These are phyloP conservation scores for Phytophthora megakarya DNA, from an alignment of 352 stramenopile genomes.

Conservation along the genomic window DNA sequence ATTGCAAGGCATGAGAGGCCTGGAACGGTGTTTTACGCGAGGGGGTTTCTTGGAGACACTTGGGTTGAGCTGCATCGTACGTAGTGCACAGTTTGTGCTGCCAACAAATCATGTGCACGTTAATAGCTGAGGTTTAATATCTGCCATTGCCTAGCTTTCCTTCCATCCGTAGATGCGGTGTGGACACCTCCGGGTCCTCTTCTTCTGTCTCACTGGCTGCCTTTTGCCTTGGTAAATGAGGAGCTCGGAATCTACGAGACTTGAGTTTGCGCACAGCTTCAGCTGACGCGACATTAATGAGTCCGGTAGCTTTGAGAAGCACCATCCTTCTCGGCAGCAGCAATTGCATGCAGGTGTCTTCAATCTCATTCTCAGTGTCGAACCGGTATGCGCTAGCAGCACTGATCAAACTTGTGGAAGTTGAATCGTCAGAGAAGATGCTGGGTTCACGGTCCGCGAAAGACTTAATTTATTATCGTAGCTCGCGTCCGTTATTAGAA, in stretches of 20 bases:
- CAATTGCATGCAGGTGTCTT: conserved; percentile 42
- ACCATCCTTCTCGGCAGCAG: no score
- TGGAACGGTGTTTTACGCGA: no score
- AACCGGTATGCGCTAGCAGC: conserved; percentile 9
- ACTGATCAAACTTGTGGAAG: conserved; percentile 20
- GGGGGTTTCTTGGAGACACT: no score
- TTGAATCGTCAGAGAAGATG: conserved; percentile 20
- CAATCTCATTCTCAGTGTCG: neutral
- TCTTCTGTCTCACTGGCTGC: conserved; percentile 46
- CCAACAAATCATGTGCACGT: no score
- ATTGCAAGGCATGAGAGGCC: no score
- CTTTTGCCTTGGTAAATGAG: conserved; percentile 31
- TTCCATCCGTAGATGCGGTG: conserved; percentile 13
- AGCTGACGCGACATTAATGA: conserved; percentile 54
- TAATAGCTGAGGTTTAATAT: no score
- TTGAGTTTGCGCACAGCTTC: conserved; percentile 64
- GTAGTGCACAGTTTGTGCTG: no score
- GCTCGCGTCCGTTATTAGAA: no score
- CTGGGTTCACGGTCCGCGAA: conserved; percentile 33
- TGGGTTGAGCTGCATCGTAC: no score
- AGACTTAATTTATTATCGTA: no score
- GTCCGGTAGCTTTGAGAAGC: conserved; percentile 52
- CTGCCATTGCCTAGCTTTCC: conserved; percentile 16
- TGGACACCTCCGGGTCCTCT: conserved; percentile 36
- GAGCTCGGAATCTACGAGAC: conserved; percentile 28